These are phyloP conservation scores for Gentiana straminea DNA, from an alignment of 257 asterid genomes.

Conservation along the genomic window DNA sequence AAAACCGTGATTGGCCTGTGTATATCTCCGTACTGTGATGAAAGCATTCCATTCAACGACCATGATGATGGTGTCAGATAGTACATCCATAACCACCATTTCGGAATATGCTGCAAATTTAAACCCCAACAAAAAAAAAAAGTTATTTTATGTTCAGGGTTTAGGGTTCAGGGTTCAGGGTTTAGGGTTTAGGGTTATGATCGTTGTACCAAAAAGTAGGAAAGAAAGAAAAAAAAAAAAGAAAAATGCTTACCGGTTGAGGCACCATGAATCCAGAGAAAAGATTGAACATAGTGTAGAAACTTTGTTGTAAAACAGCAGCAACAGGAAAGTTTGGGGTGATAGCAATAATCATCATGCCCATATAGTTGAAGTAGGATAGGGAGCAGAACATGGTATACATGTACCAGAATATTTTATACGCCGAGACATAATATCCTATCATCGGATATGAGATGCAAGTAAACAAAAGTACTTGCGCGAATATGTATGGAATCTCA, in stretches of 20 bases:
- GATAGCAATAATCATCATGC: conserved; percentile 23
- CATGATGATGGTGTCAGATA: conserved; percentile 25
- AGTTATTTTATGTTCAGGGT: too few relatives aligned
- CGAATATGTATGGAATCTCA: conserved; percentile 21
- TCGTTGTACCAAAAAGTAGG: too few relatives aligned
- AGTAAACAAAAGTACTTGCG: conserved; percentile 12
- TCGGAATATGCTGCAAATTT: conserved; percentile 16
- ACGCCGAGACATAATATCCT: conserved; percentile 18
- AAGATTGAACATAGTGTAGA: conserved; percentile 35
- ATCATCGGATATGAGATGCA: conserved; percentile 22
- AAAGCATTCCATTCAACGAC: conserved; percentile 38
- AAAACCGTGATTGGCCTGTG: conserved; percentile 27
- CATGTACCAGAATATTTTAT: conserved; percentile 24
- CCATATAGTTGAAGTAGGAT: conserved; percentile 19
- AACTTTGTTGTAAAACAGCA: conserved; percentile 29
- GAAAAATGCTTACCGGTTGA: conserved; percentile 29
- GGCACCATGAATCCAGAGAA: conserved; percentile 54
- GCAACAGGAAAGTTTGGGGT: conserved; percentile 22
- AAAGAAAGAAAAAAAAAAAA: too few relatives aligned
- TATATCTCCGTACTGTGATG: conserved; percentile 46
- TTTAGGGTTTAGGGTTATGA: not conserved
- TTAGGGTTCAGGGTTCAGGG: not conserved
- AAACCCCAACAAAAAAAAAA: conserved; percentile 5
- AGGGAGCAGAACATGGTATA: conserved; percentile 21
- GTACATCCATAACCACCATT: conserved; percentile 22